phyloP scores from a whole-genome alignment of 1,284 basidiomycete species.

The Uromyces viciae-fabae region DNA sequence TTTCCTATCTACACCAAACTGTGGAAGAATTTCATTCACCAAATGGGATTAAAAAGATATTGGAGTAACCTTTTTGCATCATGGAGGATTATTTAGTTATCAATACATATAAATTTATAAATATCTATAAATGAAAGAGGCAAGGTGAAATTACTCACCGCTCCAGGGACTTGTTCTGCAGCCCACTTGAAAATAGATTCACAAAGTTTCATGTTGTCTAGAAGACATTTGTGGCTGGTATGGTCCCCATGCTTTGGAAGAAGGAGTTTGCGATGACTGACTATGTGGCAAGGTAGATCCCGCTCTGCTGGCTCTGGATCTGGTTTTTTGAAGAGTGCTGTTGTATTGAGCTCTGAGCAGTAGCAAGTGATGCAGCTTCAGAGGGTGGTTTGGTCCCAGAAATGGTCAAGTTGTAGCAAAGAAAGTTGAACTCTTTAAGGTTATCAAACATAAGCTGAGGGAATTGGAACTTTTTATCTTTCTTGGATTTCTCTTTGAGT shows the following conservation, averaged over 20 bases:
- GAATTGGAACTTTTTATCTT: not conserved
- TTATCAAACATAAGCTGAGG: not conserved
- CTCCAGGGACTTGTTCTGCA: slow-evolving; percentile 12
- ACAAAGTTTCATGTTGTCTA: slow-evolving; percentile 1
- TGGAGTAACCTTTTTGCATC: not conserved
- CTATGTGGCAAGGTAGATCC: not conserved
- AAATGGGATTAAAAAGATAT: not conserved
- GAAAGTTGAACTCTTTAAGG: slow-evolving; percentile 14
- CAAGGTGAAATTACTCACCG: not conserved
- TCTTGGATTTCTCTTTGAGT: not conserved
- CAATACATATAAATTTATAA: not conserved
- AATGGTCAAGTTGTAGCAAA: not conserved
- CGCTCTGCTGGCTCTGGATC: not conserved
- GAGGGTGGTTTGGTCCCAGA: not conserved
- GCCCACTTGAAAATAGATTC: slow-evolving; percentile 2
- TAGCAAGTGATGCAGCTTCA: slow-evolving; percentile 14
- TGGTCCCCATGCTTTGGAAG: not conserved
- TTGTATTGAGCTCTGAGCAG: slow-evolving; percentile 11
- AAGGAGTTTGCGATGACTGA: not conserved
- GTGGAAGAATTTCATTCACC: slow-evolving; percentile 2
- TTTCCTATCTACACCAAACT: not conserved
- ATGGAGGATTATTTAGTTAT: not conserved
- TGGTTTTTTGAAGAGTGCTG: not conserved
- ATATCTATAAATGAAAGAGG: not conserved
- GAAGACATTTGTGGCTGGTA: slow-evolving; percentile 16